Evolutionary conservation across 2,329 filamentous ascomycete species (phyloP), one percentile per base, ranked within the genome.

Genomic region (Aureobasidium mangrovei): DNA sequence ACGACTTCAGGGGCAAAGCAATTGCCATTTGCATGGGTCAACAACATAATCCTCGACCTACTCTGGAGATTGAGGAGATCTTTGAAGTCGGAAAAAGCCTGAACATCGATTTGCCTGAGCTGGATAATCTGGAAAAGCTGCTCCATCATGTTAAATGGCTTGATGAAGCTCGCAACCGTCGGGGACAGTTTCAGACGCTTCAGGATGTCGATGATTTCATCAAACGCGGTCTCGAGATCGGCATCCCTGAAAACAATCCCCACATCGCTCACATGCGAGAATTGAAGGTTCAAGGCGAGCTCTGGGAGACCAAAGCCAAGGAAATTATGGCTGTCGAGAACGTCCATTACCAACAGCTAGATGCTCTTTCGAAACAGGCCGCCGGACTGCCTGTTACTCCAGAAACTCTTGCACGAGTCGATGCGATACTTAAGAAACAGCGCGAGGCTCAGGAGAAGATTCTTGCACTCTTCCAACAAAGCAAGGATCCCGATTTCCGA

Each of bases 391-490:
- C 93, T 0, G 91, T 97, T 24, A 86, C 87, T 1, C 75, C 82
- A 3, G 86, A 91, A 33, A 97, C 90, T 0, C 77, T 95, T 27
- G 80, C 82, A 6, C 79, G 83, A 7, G 88, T 98, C 28, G 93
- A 98, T 63, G 85, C 89, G 46, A 96, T 97, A 54, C 74, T 98
- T 56, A 90, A 90, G 68, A 97, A 96, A 71, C 93, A 98, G 68
- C 85, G 93, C 24, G 93, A 97, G 66, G 91, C 91, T 0, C 91
- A 96, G 65, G 85, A 87, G 12, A 86, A 91, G 63, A 95, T 98
- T 53, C 73, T 90, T 46, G 85, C 86, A 36, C 73, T 98, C 7
- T 91, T 85, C 35, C 82, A 91, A 56, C 83, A 85, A 55, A 91
- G 85, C 59, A 86, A 83, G 60, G 78, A 89, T 35, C 74, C 78